Evolutionary conservation across 345 rosid species (phyloP), one percentile per base, ranked within the genome.

Genomic region (Moringa oleifera): DNA sequence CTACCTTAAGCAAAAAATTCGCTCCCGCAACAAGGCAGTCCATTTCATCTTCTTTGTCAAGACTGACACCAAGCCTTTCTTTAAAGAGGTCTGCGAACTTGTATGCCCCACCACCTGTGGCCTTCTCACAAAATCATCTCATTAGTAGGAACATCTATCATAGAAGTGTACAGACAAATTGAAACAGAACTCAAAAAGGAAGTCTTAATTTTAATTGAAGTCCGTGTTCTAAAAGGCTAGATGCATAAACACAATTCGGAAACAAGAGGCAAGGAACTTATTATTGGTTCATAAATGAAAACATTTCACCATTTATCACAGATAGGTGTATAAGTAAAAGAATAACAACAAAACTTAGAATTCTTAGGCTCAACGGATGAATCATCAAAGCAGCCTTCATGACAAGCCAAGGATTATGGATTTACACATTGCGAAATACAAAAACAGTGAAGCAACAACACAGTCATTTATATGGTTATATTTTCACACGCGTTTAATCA

Each of bases 21-120:
- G 99, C 97, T 62, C 99, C 99, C 25, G 99, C 89, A 55, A 94
- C 99, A 66, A 94, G 96, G 68, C 99, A 94, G 71, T 90, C 77
- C 99, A 94, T 94, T 75, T 94, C 99, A 80, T 88, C 99, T 79
- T 94, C 99, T 74, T 94, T 94, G 66, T 94, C 99, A 71, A 94
- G 87, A 75, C 95, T 83, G 72, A 88, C 82, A 17, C 97, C 99
- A 31, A 94, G 95, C 74, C 88, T 84, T 77, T 94, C 99, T 72
- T 87, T 94, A 74, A 94, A 94, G 58, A 94, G 81, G 72, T 94
- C 96, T 1, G 97, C 77, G 65, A 77, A 94, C 81, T 91, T 94
- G 82, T 69, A 88, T 24, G 99, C 99, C 69, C 99, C 97, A 10
- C 99, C 99, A 18, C 99, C 99, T 65, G 99, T 94, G 74, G 97